Conservation (phyloP, 768 basidiomycete species). For the Naganishia onofrii region DNA sequence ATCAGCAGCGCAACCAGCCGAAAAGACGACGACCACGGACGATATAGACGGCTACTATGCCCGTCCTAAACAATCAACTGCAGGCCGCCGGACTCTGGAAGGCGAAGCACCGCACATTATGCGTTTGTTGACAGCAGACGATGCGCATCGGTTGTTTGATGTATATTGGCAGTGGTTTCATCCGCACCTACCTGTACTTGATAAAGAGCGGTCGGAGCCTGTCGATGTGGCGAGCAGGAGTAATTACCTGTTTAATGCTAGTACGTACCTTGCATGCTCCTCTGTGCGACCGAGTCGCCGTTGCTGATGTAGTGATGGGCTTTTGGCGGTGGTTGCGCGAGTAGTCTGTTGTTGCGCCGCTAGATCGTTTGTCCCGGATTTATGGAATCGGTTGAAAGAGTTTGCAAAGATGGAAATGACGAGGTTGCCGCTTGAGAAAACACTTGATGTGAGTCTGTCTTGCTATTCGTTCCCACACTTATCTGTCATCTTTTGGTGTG, state of each 20-base stretch:
- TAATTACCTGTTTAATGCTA: slow-evolving; percentile 47
- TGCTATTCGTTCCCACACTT: neutral
- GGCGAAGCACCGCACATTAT: slow-evolving; percentile 45
- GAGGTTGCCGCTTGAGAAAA: slow-evolving; percentile 42
- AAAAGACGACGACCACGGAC: neutral
- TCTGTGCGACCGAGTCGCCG: too few species aligned
- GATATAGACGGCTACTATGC: slow-evolving; percentile 36
- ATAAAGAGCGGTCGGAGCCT: slow-evolving; percentile 33
- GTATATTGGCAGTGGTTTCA: slow-evolving; percentile 38
- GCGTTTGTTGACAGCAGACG: slow-evolving; percentile 34
- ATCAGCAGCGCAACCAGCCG: neutral
- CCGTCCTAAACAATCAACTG: slow-evolving; percentile 20
- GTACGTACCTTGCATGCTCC: slow-evolving; percentile 17
- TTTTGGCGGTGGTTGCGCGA: neutral
- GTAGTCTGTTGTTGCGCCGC: slow-evolving; percentile 42
- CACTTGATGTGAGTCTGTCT: slow-evolving; percentile 36
- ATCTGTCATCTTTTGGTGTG: too few species aligned
- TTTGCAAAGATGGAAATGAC: slow-evolving; percentile 43
- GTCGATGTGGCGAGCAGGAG: slow-evolving; percentile 37
- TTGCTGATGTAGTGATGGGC: too few species aligned
- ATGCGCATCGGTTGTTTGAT: slow-evolving; percentile 39
- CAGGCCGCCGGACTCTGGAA: slow-evolving; percentile 31
- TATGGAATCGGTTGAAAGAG: slow-evolving; percentile 38
- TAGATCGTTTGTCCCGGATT: slow-evolving; percentile 32
- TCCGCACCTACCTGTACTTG: slow-evolving; percentile 41